Conservation (phyloP, 176 grass and related monocot species). For the Panicum miliaceum region DNA sequence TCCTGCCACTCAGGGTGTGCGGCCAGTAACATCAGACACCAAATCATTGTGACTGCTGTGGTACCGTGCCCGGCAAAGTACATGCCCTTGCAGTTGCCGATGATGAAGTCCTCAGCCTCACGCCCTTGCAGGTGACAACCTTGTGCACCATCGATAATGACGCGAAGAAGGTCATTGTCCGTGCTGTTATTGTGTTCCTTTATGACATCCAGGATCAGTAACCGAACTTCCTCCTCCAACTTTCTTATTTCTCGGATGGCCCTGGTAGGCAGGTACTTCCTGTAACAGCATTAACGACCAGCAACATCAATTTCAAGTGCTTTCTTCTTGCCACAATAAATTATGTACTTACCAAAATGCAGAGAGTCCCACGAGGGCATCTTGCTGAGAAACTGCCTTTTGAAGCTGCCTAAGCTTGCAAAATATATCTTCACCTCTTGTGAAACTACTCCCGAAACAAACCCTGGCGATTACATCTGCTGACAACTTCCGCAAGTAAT, state of each 20-base stretch:
- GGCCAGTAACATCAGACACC: slow-evolving; percentile 85
- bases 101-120: slow-evolving; percentile 52
- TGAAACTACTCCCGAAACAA: slow-evolving; percentile 77
- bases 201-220: slow-evolving; percentile 52
- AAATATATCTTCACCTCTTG: slow-evolving; percentile 70
- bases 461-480: slow-evolving; percentile 68
- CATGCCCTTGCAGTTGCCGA: slow-evolving; percentile 73
- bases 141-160: slow-evolving; percentile 53
- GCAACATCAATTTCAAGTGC: slow-evolving; percentile 11
- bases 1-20: slow-evolving; percentile 63
- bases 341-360: slow-evolving; percentile 51
- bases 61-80: slow-evolving; percentile 76
- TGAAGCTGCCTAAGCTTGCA: slow-evolving; percentile 63
- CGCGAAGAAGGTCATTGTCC: slow-evolving; percentile 38
- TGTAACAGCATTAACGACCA: not conserved
- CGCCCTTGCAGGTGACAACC: not conserved
- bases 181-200: slow-evolving; percentile 39
- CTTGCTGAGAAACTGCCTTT: slow-evolving; percentile 48
- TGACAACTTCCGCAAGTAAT: slow-evolving; percentile 64
- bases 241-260: slow-evolving; percentile 61
- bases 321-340: slow-evolving; percentile 31
- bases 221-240: slow-evolving; percentile 49
- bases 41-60: slow-evolving; percentile 49
- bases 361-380: slow-evolving; percentile 36
- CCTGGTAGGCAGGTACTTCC: slow-evolving; percentile 62